Evolutionary conservation across 345 rosid species (phyloP).

Genomic region (Stellera chamaejasme): DNA sequence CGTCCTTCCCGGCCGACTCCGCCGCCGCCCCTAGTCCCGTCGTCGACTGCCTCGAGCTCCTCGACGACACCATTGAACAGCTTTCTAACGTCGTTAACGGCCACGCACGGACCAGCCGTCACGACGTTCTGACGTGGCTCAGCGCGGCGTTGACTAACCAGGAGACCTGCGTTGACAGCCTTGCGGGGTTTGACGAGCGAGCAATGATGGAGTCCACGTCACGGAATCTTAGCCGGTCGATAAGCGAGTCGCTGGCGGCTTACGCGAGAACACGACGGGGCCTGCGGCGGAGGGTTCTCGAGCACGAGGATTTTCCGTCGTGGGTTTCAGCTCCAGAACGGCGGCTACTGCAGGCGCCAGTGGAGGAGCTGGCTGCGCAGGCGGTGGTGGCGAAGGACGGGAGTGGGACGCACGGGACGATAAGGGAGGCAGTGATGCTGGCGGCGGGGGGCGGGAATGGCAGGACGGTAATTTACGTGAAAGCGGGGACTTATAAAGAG

Average conservation of each 20-base stretch:
- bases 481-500: constrained; percentile 47
- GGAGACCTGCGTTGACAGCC: constrained; percentile 41
- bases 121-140: constrained; percentile 48
- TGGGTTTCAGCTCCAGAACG: constrained; percentile 23
- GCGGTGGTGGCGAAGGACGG: constrained; percentile 53
- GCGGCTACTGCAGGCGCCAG: constrained; percentile 40
- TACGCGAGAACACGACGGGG: constrained; percentile 9
- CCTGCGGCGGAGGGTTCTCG: constrained; percentile 12
- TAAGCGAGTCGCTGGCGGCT: constrained; percentile 27
- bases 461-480: constrained; percentile 36
- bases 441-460: constrained; percentile 27
- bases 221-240: constrained; percentile 23
- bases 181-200: constrained; percentile 15
- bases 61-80: constrained; percentile 39
- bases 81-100: constrained; percentile 22
- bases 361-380: constrained; percentile 26
- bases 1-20: constrained; percentile 5
- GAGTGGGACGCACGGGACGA: constrained; percentile 39
- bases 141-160: constrained; percentile 50
- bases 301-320: constrained; percentile 15
- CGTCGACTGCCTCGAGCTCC: constrained; percentile 41
- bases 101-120: background rate
- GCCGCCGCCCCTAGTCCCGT: constrained; percentile 10
- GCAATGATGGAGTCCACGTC: constrained; percentile 16
- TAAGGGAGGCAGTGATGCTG: constrained; percentile 30